A percentile compares a stretch with the other conserved stretches of the same genome.
Conservation (phyloP, 257 asterid species). For the Nemophila menziesii region DNA sequence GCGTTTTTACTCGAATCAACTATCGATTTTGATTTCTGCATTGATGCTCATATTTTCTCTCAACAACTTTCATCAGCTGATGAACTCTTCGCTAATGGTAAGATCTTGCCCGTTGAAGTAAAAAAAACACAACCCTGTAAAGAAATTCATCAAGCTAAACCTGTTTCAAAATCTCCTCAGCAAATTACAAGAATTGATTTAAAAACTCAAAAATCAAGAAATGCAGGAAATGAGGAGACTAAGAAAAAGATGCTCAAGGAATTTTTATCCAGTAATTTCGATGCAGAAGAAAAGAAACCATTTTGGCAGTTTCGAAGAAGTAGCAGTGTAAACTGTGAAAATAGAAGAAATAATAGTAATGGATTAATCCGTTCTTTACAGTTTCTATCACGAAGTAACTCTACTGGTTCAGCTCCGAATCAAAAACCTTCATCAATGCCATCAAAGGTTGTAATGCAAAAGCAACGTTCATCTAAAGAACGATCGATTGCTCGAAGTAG, state of each 20-base stretch:
- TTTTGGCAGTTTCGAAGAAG: constrained; percentile 81
- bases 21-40: constrained; percentile 54
- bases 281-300: constrained; percentile 20
- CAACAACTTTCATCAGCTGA: constrained; percentile 56
- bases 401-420: constrained; percentile 73
- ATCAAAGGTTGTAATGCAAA: constrained; percentile 25
- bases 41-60: constrained; percentile 14
- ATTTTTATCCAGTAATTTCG: constrained; percentile 33
- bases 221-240: constrained; percentile 5
- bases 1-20: constrained; percentile 33
- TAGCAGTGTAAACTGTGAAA: constrained; percentile 44
- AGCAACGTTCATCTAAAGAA: constrained; percentile 20
- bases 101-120: constrained; percentile 56
- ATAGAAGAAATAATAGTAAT: constrained; percentile 11
- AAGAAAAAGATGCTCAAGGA: constrained; percentile 54
- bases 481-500: constrained; percentile 15
- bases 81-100: constrained; percentile 73
- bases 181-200: neutral
- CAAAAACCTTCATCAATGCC: constrained; percentile 22
- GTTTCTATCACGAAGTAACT: constrained; percentile 57
- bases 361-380: constrained; percentile 45
- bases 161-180: constrained; percentile 5
- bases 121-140: constrained; percentile 16
- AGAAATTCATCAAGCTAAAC: constrained; percentile 13
- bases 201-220: neutral